Evolutionary conservation across 2,329 filamentous ascomycete genomes (phyloP).

Genomic region (Dichotomopilus funicola): DNA sequence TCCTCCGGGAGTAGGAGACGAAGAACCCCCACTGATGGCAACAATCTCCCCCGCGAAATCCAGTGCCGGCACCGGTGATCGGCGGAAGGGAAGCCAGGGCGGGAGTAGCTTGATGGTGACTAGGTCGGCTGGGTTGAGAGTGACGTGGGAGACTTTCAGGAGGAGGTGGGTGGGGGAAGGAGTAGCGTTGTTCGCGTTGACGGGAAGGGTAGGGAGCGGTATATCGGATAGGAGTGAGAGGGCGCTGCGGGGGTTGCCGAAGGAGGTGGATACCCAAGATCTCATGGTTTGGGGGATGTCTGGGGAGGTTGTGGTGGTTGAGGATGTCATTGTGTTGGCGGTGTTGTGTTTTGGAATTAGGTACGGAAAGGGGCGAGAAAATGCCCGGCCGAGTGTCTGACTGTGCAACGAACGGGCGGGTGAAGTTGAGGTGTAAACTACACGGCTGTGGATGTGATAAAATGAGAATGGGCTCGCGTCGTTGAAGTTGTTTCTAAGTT

Average conservation of each 20-base stretch:
- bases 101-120: slow-evolving; percentile 28
- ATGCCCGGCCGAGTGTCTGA: neutral
- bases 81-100: slow-evolving; percentile 31
- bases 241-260: slow-evolving; percentile 5
- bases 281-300: slow-evolving; percentile 8
- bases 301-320: neutral
- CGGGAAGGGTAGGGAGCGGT: slow-evolving; percentile 1
- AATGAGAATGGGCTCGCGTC: no score
- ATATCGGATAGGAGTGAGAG: slow-evolving; percentile 10
- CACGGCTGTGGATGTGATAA: no score
- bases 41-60: slow-evolving; percentile 33
- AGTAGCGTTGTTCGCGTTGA: neutral
- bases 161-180: slow-evolving; percentile 20
- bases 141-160: slow-evolving; percentile 29
- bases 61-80: slow-evolving; percentile 27
- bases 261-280: slow-evolving; percentile 9
- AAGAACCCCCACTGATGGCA: slow-evolving; percentile 20
- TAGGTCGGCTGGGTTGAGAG: slow-evolving; percentile 34
- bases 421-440: no score
- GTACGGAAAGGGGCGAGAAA: neutral
- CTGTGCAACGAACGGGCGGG: neutral
- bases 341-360: neutral
- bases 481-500: no score
- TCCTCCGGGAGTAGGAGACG: no score
- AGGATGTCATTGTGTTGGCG: neutral